Evolutionary conservation across 805 yeast species (phyloP).

Genomic region (Grigorovia humatica): DNA sequence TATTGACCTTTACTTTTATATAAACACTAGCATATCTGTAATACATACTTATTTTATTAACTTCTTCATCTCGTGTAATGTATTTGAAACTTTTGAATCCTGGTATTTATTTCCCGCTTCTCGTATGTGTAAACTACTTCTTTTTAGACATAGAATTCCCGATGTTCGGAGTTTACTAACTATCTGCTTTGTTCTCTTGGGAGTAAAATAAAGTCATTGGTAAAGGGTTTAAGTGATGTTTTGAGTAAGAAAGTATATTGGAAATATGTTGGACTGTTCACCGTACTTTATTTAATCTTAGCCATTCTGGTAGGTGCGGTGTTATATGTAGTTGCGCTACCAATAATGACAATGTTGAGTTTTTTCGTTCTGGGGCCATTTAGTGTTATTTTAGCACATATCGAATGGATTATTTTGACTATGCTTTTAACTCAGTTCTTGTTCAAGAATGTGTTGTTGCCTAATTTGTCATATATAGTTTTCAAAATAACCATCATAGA

Average conservation of each 20-base stretch:
- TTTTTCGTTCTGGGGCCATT: constrained; percentile 24
- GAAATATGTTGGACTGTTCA: constrained; percentile 19
- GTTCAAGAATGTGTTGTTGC: constrained; percentile 16
- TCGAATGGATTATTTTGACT: constrained; percentile 25
- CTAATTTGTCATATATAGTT: constrained; percentile 8
- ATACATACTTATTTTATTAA: too few species aligned
- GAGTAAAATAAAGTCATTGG: constrained; percentile 4
- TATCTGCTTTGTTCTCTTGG: neutral
- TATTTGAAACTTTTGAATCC: neutral
- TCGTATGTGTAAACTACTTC: neutral
- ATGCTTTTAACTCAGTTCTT: constrained; percentile 19
- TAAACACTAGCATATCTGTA: neutral
- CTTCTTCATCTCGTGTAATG: neutral
- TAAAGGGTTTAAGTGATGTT: constrained; percentile 22
- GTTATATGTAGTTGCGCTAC: constrained; percentile 20
- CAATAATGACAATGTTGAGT: constrained; percentile 12
- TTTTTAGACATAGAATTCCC: too few species aligned
- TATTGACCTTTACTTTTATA: too few species aligned
- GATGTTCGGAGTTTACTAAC: neutral
- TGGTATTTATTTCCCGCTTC: neutral
- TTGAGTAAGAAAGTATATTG: constrained; percentile 18
- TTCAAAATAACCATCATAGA: constrained; percentile 26
- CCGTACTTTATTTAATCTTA: constrained; percentile 14
- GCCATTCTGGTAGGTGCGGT: constrained; percentile 15
- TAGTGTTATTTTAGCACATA: constrained; percentile 22